Percentiles rank a stretch among this genome's conserved stretches.
These are phyloP conservation scores for Nakazawaea molendinolei DNA, from an alignment of 805 yeast species.

Conservation along the genomic window DNA sequence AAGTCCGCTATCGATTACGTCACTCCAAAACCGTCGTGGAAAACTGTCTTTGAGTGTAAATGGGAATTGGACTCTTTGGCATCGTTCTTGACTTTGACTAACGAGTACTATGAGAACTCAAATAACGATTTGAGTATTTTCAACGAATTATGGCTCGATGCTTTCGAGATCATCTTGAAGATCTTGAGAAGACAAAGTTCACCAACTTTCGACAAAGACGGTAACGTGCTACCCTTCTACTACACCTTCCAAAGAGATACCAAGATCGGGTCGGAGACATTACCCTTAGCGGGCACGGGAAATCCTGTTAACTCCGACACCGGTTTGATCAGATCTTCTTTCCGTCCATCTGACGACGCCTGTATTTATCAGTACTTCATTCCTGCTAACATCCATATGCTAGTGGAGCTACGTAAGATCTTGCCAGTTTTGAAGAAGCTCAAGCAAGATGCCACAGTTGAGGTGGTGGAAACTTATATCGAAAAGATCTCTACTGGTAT, in stretches of 20 bases:
- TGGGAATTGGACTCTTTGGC: slow-evolving; percentile 86
- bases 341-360: slow-evolving; percentile 87
- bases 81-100: slow-evolving; percentile 67
- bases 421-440: slow-evolving; percentile 21
- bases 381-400: slow-evolving; percentile 78
- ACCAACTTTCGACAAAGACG: slow-evolving; percentile 52
- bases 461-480: slow-evolving; percentile 30
- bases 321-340: slow-evolving; percentile 74
- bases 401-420: slow-evolving; percentile 49
- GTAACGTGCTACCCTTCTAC: slow-evolving; percentile 38
- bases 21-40: slow-evolving; percentile 64
- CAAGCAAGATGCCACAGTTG: slow-evolving; percentile 14
- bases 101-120: slow-evolving; percentile 58
- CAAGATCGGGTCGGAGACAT: slow-evolving; percentile 72
- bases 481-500: slow-evolving; percentile 46
- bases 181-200: slow-evolving; percentile 54
- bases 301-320: slow-evolving; percentile 71
- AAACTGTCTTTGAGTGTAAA: slow-evolving; percentile 77
- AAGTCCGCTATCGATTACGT: slow-evolving; percentile 58
- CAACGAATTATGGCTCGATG: slow-evolving; percentile 48
- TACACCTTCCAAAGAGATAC: slow-evolving; percentile 74
- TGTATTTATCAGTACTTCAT: slow-evolving; percentile 73
- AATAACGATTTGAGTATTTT: slow-evolving; percentile 41
- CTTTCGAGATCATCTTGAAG: slow-evolving; percentile 42
- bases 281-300: slow-evolving; percentile 73